phyloP scores from a whole-genome alignment of 2,329 filamentous ascomycete species.

The Curvularia sp. region DNA sequence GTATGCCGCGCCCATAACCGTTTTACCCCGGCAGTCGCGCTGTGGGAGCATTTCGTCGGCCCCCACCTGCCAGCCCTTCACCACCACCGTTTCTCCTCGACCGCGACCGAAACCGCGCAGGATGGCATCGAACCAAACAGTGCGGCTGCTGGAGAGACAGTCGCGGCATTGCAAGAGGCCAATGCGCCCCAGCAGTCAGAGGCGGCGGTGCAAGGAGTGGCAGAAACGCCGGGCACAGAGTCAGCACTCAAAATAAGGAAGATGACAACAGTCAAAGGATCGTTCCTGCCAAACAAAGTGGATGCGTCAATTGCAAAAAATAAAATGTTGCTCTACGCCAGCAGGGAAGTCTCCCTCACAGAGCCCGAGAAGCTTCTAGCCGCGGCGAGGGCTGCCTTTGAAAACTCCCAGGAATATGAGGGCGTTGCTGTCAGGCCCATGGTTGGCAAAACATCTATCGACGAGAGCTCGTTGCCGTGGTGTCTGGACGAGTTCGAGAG shows the following conservation, averaged over 20 bases:
- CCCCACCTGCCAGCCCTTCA: slow-evolving; percentile 19
- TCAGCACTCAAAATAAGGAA: slow-evolving; percentile 1
- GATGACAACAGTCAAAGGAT: slow-evolving; percentile 10
- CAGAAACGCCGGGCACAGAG: neutral
- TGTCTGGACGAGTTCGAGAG: slow-evolving; percentile 4
- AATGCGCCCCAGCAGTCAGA: neutral
- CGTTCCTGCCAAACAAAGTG: neutral
- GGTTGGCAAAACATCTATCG: neutral
- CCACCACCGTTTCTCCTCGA: slow-evolving; percentile 30
- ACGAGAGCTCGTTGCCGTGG: slow-evolving; percentile 32
- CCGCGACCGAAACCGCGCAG: slow-evolving; percentile 19
- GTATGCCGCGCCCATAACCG: slow-evolving; percentile 45
- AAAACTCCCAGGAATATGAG: slow-evolving; percentile 25
- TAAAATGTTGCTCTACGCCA: neutral
- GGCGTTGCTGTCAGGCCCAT: slow-evolving; percentile 29
- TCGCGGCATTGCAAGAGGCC: neutral
- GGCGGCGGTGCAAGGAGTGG: neutral
- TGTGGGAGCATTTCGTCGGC: slow-evolving; percentile 47
- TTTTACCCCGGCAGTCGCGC: slow-evolving; percentile 40
- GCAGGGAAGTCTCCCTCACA: neutral
- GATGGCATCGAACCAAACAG: neutral
- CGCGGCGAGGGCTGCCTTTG: slow-evolving; percentile 17
- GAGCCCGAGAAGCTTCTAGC: slow-evolving; percentile 14
- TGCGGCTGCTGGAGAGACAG: too few relatives aligned
- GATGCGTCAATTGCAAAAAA: slow-evolving; percentile 14